phyloP scores from a whole-genome alignment of 306 rosid species.

The Senna siamea region DNA sequence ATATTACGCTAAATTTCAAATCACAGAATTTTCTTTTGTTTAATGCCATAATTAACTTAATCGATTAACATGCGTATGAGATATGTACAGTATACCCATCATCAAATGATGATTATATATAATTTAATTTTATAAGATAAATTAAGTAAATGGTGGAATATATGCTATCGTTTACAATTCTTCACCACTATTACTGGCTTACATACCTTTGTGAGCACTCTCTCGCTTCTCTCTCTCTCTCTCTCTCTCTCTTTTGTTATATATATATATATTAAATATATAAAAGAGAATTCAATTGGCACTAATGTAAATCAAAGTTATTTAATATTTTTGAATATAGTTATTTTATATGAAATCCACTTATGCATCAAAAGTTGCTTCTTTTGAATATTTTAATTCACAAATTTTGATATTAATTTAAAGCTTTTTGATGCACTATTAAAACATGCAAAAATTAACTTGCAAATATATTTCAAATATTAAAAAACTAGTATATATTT shows the following conservation, averaged over 20 bases:
- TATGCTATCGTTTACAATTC: slow-evolving; percentile 40
- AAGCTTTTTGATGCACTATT: too few species aligned
- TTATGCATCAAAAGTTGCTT: too few species aligned
- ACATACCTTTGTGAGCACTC: slow-evolving; percentile 37
- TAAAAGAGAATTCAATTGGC: too few species aligned
- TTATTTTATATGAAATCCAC: too few species aligned
- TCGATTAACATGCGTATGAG: slow-evolving; percentile 2
- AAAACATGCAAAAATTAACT: too few species aligned
- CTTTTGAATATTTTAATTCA: too few species aligned
- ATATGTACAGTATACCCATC: slow-evolving; percentile 30
- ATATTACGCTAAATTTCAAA: slow-evolving; percentile 31
- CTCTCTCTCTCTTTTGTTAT: not conserved
- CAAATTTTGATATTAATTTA: too few species aligned
- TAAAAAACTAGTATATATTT: too few species aligned
- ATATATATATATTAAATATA: not conserved
- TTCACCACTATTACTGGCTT: slow-evolving; percentile 44
- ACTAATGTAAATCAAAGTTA: too few species aligned
- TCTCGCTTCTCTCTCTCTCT: slow-evolving; percentile 17
- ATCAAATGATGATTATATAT: slow-evolving; percentile 26
- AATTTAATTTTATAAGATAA: slow-evolving; percentile 28
- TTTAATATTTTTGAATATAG: too few species aligned
- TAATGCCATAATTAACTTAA: not conserved
- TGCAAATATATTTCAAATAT: too few species aligned
- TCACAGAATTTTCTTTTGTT: slow-evolving; percentile 23
- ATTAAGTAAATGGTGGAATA: slow-evolving; percentile 42